These are phyloP conservation scores for Penicillium nordicum DNA, from an alignment of 2,329 filamentous ascomycete genomes.

Conservation along the genomic window DNA sequence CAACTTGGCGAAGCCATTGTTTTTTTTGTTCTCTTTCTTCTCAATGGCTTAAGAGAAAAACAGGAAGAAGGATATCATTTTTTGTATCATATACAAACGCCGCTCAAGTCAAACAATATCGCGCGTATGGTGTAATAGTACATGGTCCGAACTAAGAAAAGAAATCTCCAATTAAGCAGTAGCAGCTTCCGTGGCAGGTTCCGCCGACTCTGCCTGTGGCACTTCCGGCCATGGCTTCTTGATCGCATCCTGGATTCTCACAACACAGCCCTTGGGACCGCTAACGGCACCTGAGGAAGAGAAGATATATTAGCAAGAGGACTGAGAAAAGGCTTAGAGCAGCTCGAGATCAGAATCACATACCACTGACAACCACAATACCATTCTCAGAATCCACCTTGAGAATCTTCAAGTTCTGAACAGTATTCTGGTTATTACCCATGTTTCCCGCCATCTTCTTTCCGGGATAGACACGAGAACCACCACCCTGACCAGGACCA, in stretches of 20 bases:
- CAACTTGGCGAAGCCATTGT: conserved; percentile 1
- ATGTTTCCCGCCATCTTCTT: conserved; percentile 98
- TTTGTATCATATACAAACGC: conserved; percentile 41
- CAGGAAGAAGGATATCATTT: conserved; percentile 38
- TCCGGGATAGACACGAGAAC: conserved; percentile 86
- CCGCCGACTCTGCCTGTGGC: conserved; percentile 10
- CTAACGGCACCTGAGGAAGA: conserved; percentile 61
- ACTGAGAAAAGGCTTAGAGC: not conserved
- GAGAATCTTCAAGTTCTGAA: conserved; percentile 87
- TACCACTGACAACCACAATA: conserved; percentile 81
- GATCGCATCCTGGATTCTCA: conserved; percentile 84
- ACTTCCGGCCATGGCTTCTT: conserved; percentile 74
- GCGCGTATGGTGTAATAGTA: conserved; percentile 38
- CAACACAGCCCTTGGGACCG: conserved; percentile 80
- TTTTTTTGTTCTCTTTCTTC: not conserved
- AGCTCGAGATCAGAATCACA: conserved; percentile 4
- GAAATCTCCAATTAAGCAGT: conserved; percentile 15
- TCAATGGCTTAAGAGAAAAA: conserved; percentile 6
- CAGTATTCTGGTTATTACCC: conserved; percentile 82
- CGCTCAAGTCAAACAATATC: conserved; percentile 34
- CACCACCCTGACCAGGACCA: conserved; percentile 85
- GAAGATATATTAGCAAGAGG: conserved; percentile 8
- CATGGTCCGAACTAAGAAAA: conserved; percentile 23
- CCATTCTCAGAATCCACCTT: conserved; percentile 84
- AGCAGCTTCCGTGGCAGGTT: conserved; percentile 35